Percentiles rank a stretch among this genome's conserved stretches.
phyloP scores from a whole-genome alignment of 108 stramenopile species.

The Cyclotella sp. region DNA sequence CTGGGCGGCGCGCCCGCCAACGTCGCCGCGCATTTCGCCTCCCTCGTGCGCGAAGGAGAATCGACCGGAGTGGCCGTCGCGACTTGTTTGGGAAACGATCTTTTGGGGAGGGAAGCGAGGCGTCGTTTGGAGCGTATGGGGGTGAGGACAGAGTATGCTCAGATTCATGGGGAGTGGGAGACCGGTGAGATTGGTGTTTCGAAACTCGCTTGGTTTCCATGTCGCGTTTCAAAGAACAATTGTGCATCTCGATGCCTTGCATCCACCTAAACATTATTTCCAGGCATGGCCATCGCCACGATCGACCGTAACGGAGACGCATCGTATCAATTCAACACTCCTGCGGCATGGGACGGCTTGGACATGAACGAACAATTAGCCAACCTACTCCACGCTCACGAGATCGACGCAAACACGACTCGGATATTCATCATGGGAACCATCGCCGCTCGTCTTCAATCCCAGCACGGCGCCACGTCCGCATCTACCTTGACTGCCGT shows the following conservation, averaged over 20 bases:
- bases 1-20: slow-evolving; percentile 56
- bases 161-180: slow-evolving; percentile 35
- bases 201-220: neutral
- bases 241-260: too few relatives aligned
- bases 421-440: slow-evolving; percentile 49
- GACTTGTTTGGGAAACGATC: slow-evolving; percentile 49
- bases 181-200: slow-evolving; percentile 20
- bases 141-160: slow-evolving; percentile 36
- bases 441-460: slow-evolving; percentile 35
- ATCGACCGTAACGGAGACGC: slow-evolving; percentile 48
- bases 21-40: slow-evolving; percentile 53
- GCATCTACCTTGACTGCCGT: slow-evolving; percentile 27
- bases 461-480: slow-evolving; percentile 43
- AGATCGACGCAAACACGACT: neutral
- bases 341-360: slow-evolving; percentile 57
- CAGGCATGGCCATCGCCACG: slow-evolving; percentile 44
- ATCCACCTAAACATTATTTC: too few relatives aligned
- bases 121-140: slow-evolving; percentile 39
- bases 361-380: slow-evolving; percentile 14
- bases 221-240: neutral
- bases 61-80: slow-evolving; percentile 44
- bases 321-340: slow-evolving; percentile 51
- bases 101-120: slow-evolving; percentile 43
- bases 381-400: slow-evolving; percentile 2
- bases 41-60: slow-evolving; percentile 35